Conservation (phyloP, 202 grass and related monocot species). For the Cymbopogon flexuosus region DNA sequence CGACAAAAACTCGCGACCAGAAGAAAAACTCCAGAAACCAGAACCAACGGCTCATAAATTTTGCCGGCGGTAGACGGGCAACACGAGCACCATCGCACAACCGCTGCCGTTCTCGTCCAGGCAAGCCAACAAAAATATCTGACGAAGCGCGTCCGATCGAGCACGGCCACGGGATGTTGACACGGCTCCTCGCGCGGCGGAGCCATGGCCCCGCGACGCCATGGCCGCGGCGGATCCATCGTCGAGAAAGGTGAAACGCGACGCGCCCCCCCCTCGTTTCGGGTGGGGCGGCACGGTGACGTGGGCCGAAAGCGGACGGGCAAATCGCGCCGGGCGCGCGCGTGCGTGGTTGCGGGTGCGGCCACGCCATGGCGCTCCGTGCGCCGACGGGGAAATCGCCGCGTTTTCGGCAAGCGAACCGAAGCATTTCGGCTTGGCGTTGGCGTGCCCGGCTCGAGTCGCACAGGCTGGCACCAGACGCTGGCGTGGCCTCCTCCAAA, state of each 20-base stretch:
- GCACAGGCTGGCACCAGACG: neutral
- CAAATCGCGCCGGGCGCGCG: too few species aligned
- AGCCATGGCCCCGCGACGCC: too few species aligned
- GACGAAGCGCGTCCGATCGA: neutral
- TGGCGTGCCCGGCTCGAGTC: neutral
- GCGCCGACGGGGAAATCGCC: neutral
- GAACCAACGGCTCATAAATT: neutral
- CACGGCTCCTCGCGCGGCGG: neutral
- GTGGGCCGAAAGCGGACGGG: neutral
- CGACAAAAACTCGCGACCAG: neutral
- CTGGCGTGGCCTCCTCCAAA: neutral
- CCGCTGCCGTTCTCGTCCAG: slow-evolving; percentile 2
- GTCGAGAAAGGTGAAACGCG: too few species aligned
- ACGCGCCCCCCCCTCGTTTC: too few species aligned
- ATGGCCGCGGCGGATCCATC: neutral
- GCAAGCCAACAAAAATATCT: slow-evolving; percentile 17
- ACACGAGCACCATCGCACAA: neutral
- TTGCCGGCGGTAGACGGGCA: neutral
- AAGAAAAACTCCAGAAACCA: neutral
- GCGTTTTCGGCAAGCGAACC: neutral
- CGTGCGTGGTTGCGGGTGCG: too few species aligned
- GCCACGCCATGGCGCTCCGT: too few species aligned
- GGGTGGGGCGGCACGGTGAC: too few species aligned
- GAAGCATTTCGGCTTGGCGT: neutral
- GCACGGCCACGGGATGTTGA: neutral